phyloP scores from a whole-genome alignment of 2,329 filamentous ascomycete species.

The Triangularia verruculosa region DNA sequence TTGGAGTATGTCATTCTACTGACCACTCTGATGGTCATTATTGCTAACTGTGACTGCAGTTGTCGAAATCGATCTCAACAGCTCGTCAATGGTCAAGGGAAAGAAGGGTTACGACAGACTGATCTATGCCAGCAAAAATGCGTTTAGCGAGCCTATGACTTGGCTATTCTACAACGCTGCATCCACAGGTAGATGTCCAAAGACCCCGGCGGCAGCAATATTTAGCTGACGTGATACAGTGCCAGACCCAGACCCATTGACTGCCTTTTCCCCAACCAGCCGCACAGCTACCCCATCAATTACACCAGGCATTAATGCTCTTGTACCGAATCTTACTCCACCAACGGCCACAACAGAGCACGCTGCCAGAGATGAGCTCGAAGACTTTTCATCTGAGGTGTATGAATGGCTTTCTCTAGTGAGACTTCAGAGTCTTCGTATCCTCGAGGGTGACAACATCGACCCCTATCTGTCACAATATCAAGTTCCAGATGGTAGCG shows the following conservation, averaged over 20 bases:
- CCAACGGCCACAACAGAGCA: slow-evolving; percentile 32
- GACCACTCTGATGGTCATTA: not conserved
- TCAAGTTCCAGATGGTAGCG: slow-evolving; percentile 45
- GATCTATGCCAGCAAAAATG: slow-evolving; percentile 74
- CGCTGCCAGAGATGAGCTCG: slow-evolving; percentile 49
- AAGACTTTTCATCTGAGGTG: slow-evolving; percentile 60
- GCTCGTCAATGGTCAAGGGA: slow-evolving; percentile 73
- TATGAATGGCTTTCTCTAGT: slow-evolving; percentile 76
- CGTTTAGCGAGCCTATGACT: slow-evolving; percentile 61
- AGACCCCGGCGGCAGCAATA: not conserved
- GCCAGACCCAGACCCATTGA: slow-evolving; percentile 49
- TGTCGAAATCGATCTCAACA: slow-evolving; percentile 72
- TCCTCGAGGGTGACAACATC: slow-evolving; percentile 55
- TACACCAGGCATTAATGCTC: slow-evolving; percentile 27
- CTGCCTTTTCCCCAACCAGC: slow-evolving; percentile 42
- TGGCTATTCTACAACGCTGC: slow-evolving; percentile 76
- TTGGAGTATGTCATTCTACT: slow-evolving; percentile 58
- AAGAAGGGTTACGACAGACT: slow-evolving; percentile 81
- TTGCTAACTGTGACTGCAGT: slow-evolving; percentile 46
- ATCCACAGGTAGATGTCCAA: slow-evolving; percentile 39
- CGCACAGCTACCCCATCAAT: slow-evolving; percentile 39
- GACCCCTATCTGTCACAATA: slow-evolving; percentile 71
- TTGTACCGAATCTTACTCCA: slow-evolving; percentile 36
- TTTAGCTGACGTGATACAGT: slow-evolving; percentile 38
- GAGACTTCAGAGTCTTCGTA: slow-evolving; percentile 61